Base-by-base conservation (phyloP, 1,139 yeast genomes). In the Suhomyces coccinellae region DNA sequence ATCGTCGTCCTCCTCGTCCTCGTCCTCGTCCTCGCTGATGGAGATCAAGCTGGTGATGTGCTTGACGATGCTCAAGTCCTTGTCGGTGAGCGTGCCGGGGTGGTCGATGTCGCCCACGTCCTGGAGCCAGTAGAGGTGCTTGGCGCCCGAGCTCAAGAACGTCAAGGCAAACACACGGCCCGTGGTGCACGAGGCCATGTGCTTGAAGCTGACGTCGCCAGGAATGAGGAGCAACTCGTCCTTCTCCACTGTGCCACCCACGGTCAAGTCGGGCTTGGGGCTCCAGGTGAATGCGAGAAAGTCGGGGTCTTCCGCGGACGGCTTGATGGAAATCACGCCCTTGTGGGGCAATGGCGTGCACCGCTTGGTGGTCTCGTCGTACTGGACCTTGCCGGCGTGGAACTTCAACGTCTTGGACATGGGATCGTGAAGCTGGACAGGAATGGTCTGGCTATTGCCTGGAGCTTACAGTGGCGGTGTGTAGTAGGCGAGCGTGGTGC, bases 61-160 rank as follows among this genome's bases (percentile, higher is more conserved):
- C 32, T 71, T 73, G 33, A 76, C 63, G 36, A 85, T 68, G 43
- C 71, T 71, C 52, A 71, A 61, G 63, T 90, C 97, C 56, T 80
- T 79, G 30, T 70, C 78, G 27, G 87, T 83, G 66, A 87, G 77
- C 58, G 79, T 77, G 50, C 79, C 82, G 47, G 81, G 83, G 32
- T 75, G 74, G 47, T 75, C 80, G 49, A 80, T 82, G 55, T 83
- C 89, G 37, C 86, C 85, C 33, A 79, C 74, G 54, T 86, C 90
- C 67, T 93, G 99, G 67, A 93, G 73, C 99, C 99, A 93, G 66
- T 85, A 93, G 65, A 91, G 74, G 59, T 81, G 80, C 62, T 85
- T 85, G 47, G 91, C 90, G 35, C 96, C 95, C 6, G 96, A 86
- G 51, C 93, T 83, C 57, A 80, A 73, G 64, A 90, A 90, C 46